Conservation (phyloP, 176 grass and related monocot genomes). For the Phyllostachys edulis region DNA sequence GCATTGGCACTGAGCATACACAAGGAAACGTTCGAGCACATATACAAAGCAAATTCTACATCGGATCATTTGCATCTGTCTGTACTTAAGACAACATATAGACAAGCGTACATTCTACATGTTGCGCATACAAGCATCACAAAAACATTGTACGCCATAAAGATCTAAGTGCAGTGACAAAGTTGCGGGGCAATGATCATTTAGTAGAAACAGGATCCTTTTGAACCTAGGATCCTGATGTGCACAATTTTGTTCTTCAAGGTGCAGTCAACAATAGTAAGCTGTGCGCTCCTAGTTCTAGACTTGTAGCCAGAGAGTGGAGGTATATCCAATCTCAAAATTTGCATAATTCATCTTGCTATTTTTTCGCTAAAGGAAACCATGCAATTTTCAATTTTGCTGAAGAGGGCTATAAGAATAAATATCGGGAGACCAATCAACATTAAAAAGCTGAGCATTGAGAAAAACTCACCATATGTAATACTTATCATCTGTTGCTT, state of each 20-base stretch:
- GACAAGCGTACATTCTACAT: not conserved
- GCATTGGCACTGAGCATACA: not conserved
- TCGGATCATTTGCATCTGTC: not conserved
- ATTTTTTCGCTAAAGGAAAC: not conserved
- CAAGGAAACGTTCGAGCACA: constrained; percentile 8
- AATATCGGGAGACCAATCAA: constrained; percentile 8
- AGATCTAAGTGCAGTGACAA: not conserved
- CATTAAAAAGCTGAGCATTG: not conserved
- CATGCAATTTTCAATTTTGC: not conserved
- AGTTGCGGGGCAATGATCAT: not conserved
- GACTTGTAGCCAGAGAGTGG: not conserved
- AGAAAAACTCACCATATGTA: constrained; percentile 79
- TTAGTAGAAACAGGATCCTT: not conserved
- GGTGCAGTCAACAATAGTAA: not conserved
- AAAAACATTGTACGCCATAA: not conserved
- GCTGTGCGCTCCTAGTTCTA: not conserved
- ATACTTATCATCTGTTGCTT: constrained; percentile 55
- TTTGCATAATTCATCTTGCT: constrained; percentile 16
- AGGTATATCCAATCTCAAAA: not conserved
- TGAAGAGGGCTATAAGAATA: not conserved
- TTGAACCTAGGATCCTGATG: not conserved
- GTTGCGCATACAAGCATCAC: not conserved
- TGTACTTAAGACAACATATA: not conserved
- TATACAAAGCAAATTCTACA: not conserved
- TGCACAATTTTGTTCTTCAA: not conserved